phyloP scores from a whole-genome alignment of 768 basidiomycete species.

The Leccinum ochraceum region DNA sequence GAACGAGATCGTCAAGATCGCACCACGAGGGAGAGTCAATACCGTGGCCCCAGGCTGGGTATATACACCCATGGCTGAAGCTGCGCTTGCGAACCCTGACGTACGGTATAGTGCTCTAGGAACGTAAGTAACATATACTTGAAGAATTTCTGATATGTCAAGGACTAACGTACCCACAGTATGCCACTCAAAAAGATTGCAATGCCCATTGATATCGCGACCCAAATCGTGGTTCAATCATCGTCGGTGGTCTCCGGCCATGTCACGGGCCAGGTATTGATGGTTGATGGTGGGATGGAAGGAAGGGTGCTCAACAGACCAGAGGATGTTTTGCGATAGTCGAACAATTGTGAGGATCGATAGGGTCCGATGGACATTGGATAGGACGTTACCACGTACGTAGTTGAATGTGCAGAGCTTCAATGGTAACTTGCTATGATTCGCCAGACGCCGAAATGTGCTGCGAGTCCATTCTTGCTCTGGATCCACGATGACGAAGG shows the following conservation, averaged over 20 bases:
- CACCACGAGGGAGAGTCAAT: slow-evolving; percentile 66
- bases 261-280: slow-evolving; percentile 63
- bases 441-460: too few relatives aligned
- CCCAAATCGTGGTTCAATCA: slow-evolving; percentile 58
- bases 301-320: slow-evolving; percentile 49
- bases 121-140: slow-evolving; percentile 47
- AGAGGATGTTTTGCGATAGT: slow-evolving; percentile 31
- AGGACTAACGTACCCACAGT: slow-evolving; percentile 33
- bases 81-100: slow-evolving; percentile 53
- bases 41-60: slow-evolving; percentile 68
- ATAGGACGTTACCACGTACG: too few relatives aligned
- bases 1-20: slow-evolving; percentile 76
- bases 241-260: slow-evolving; percentile 65
- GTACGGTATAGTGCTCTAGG: slow-evolving; percentile 61
- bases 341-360: not conserved
- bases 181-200: slow-evolving; percentile 73
- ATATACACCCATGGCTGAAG: slow-evolving; percentile 61
- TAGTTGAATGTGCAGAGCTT: too few relatives aligned
- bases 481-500: too few relatives aligned
- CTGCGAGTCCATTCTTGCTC: too few relatives aligned
- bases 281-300: slow-evolving; percentile 78
- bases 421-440: too few relatives aligned
- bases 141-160: not conserved
- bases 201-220: slow-evolving; percentile 59
- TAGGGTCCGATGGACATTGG: too few relatives aligned